Evolutionary conservation across 2,329 filamentous ascomycete species (phyloP).

Genomic region (Penicillium nordicum): DNA sequence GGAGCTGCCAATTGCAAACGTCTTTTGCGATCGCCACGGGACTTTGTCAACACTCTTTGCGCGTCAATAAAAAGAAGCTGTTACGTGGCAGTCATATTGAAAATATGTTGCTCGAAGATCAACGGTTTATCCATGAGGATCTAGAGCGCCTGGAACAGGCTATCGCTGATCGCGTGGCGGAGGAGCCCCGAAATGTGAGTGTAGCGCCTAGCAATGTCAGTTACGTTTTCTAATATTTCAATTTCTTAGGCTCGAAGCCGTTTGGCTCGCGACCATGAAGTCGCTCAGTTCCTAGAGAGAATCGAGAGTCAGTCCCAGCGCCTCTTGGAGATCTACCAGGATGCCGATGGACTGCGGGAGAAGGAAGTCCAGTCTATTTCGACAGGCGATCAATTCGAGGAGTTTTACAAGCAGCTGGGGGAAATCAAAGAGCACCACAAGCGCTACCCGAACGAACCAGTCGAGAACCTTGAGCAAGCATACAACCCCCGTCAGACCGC

Average conservation of each 20-base stretch:
- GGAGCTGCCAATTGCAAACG: slow-evolving; percentile 17
- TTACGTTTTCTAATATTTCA: slow-evolving; percentile 17
- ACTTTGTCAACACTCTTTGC: slow-evolving; percentile 5
- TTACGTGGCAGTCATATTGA: not conserved
- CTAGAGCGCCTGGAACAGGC: slow-evolving; percentile 93
- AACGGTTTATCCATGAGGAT: slow-evolving; percentile 92
- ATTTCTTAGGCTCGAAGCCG: slow-evolving; percentile 76
- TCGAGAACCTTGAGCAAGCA: slow-evolving; percentile 89
- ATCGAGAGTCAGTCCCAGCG: slow-evolving; percentile 82
- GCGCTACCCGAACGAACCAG: slow-evolving; percentile 87
- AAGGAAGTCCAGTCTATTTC: slow-evolving; percentile 81
- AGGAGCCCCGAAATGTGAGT: slow-evolving; percentile 83
- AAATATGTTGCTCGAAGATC: slow-evolving; percentile 81
- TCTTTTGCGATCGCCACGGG: slow-evolving; percentile 5
- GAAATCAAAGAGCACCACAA: slow-evolving; percentile 84
- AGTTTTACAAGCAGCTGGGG: slow-evolving; percentile 82
- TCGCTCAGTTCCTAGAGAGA: slow-evolving; percentile 78
- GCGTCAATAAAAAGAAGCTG: not conserved
- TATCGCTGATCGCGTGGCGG: slow-evolving; percentile 79
- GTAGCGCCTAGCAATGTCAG: slow-evolving; percentile 1
- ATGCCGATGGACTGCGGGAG: slow-evolving; percentile 66
- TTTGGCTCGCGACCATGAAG: slow-evolving; percentile 86
- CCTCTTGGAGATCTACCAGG: slow-evolving; percentile 78
- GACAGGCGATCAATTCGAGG: slow-evolving; percentile 79
- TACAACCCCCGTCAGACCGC: slow-evolving; percentile 71